phyloP scores from a whole-genome alignment of 106 monocot species.

The Dendrobium nobile region DNA sequence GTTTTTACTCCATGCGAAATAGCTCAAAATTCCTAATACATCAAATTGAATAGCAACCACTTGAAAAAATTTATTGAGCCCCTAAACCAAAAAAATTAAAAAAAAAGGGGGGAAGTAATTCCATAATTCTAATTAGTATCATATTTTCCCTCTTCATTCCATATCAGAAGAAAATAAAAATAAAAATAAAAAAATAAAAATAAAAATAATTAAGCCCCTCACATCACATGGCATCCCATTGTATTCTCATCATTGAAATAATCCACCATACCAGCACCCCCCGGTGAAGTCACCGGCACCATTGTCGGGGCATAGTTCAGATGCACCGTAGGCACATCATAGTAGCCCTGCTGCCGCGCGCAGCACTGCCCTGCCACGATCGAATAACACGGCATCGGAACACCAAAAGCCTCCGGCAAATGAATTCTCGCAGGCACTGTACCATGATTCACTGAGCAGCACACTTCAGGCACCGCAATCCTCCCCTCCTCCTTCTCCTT shows the following conservation, averaged over 20 bases:
- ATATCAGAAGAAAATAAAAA: not conserved
- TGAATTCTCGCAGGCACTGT: constrained; percentile 7
- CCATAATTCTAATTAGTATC: too few relatives aligned
- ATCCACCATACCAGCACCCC: constrained; percentile 29
- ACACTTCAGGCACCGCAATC: not conserved
- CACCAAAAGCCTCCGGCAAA: not conserved
- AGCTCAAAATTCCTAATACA: too few relatives aligned
- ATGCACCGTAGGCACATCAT: not conserved
- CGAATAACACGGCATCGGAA: not conserved
- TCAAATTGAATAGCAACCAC: too few relatives aligned
- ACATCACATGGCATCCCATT: constrained; percentile 69
- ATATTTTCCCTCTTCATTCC: not conserved
- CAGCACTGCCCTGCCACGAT: not conserved
- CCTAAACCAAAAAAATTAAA: too few relatives aligned
- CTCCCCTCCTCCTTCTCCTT: not conserved
- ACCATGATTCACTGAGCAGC: not conserved
- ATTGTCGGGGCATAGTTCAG: not conserved
- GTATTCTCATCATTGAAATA: constrained; percentile 93
- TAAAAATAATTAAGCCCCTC: constrained; percentile 7
- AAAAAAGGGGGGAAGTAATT: too few relatives aligned
- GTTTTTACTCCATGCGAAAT: too few relatives aligned
- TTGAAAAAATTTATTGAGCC: too few relatives aligned
- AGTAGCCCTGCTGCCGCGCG: not conserved
- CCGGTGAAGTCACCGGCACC: constrained; percentile 6
- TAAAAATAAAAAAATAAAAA: not conserved